Evolutionary conservation across 2,329 filamentous ascomycete species (phyloP).

Genomic region (Emericellopsis cladophorae): DNA sequence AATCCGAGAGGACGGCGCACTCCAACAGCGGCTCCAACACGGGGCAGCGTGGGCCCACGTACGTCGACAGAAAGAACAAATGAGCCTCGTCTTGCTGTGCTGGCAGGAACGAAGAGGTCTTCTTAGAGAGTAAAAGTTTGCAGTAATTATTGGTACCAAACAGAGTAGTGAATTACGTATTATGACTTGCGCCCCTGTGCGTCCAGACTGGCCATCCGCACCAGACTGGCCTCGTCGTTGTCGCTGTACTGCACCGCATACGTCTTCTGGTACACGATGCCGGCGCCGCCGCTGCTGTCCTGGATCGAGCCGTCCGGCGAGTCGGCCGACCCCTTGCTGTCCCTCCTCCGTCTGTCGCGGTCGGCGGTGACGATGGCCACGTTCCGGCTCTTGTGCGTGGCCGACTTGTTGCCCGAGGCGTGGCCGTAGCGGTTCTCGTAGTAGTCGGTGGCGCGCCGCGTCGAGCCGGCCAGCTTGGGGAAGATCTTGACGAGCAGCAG

Average conservation of each 20-base stretch:
- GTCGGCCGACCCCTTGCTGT: constrained; percentile 5
- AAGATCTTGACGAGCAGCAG: constrained; percentile 14
- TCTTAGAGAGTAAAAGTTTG: too few relatives aligned
- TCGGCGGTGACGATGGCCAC: background rate
- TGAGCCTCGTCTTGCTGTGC: background rate
- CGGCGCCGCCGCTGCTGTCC: background rate
- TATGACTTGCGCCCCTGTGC: background rate
- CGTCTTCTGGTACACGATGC: constrained; percentile 19
- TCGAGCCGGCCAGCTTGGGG: constrained; percentile 15
- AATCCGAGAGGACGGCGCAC: background rate
- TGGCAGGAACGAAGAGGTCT: too few relatives aligned
- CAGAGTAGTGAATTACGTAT: background rate
- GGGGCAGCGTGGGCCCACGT: background rate
- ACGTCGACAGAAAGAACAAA: background rate
- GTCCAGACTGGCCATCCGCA: constrained; percentile 9
- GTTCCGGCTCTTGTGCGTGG: constrained; percentile 2
- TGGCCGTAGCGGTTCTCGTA: background rate
- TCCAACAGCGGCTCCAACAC: background rate
- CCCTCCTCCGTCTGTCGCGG: constrained; percentile 3
- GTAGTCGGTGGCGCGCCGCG: background rate
- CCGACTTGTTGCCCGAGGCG: constrained; percentile 5
- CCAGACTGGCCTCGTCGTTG: constrained; percentile 17
- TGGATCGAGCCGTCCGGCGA: constrained; percentile 6
- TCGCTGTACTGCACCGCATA: constrained; percentile 21
- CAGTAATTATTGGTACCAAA: too few relatives aligned